Evolutionary conservation across 164 flowering plant species (phyloP), one percentile per base, ranked within the genome.

Genomic region (Saururus chinensis): DNA sequence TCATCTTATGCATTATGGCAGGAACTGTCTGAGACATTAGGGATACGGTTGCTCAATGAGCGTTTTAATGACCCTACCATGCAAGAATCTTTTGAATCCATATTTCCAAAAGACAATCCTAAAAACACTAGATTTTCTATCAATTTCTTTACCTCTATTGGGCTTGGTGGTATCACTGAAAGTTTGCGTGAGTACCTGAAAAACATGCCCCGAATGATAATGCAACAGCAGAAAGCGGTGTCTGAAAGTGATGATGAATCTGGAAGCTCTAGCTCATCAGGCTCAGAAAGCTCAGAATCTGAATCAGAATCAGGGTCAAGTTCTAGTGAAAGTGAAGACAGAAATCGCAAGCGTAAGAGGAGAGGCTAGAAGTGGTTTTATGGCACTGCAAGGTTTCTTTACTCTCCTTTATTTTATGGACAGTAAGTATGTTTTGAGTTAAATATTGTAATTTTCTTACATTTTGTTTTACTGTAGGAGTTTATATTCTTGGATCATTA

Each of bases 111-210:
- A 70, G 99, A 93, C 56, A 90, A 85, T 63, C 97, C 96, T 0
- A 88, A 84, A 68, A 93, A 93, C 74, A 85, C 97, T 0, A 75
- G 95, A 19, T 93, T 93, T 65, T 57, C 95, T 0, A 93, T 93
- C 54, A 93, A 88, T 69, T 88, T 88, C 65, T 93, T 93, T 66
- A 93, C 97, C 9, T 93, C 99, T 30, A 88, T 90, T 68, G 97
- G 99, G 41, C 89, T 90, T 57, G 92, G 95, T 66, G 95, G 97
- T 41, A 82, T 88, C 57, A 88, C 92, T 5, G 95, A 90, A 65
- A 88, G 80, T 56, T 57, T 93, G 63, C 82, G 96, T 1, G 97
- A 93, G 72, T 90, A 83, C 66, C 63, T 90, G 65, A 88, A 93
- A 75, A 88, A 88, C 58, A 92, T 92, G 96, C 96, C 96, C 0